These are phyloP conservation scores for Penicillium fimorum DNA, from an alignment of 495 filamentous ascomycete genomes.

Conservation along the genomic window DNA sequence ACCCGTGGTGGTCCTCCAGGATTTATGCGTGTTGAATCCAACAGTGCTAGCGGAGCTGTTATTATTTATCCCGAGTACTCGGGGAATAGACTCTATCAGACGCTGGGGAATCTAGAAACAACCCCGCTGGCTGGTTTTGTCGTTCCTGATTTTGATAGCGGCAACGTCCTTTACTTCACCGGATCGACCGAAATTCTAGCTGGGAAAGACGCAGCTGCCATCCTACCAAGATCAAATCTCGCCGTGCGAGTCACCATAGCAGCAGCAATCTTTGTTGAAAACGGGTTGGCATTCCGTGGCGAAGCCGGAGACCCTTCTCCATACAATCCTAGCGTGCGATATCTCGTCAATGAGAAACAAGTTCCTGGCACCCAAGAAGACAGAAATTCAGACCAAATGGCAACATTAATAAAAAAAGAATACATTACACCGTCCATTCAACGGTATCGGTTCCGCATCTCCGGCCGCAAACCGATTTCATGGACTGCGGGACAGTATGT, in stretches of 20 bases:
- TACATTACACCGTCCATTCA: conserved; percentile 62
- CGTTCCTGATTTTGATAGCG: conserved; percentile 69
- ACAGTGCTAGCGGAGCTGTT: conserved; percentile 45
- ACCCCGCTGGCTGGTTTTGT: conserved; percentile 63
- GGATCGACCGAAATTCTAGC: conserved; percentile 63
- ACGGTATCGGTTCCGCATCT: conserved; percentile 61
- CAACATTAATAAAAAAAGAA: conserved; percentile 53
- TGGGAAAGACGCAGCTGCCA: conserved; percentile 53
- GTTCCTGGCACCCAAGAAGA: conserved; percentile 19
- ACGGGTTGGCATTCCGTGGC: conserved; percentile 67
- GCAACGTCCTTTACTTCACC: conserved; percentile 68
- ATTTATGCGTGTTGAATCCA: conserved; percentile 62
- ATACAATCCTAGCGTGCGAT: conserved; percentile 67
- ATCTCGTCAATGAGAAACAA: conserved; percentile 49
- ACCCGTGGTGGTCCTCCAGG: conserved; percentile 73
- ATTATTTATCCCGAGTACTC: conserved; percentile 78
- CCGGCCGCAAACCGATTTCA: conserved; percentile 34
- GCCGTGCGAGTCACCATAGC: conserved; percentile 63
- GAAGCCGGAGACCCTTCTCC: conserved; percentile 56
- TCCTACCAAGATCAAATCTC: conserved; percentile 68
- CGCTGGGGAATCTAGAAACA: conserved; percentile 68
- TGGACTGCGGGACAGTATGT: conserved; percentile 74
- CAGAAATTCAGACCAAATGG: conserved; percentile 33
- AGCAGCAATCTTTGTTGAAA: conserved; percentile 58
- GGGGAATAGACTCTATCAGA: conserved; percentile 80